Evolutionary conservation across 2,329 filamentous ascomycete species (phyloP), one percentile per base, ranked within the genome.

Genomic region (Fusarium palustre): DNA sequence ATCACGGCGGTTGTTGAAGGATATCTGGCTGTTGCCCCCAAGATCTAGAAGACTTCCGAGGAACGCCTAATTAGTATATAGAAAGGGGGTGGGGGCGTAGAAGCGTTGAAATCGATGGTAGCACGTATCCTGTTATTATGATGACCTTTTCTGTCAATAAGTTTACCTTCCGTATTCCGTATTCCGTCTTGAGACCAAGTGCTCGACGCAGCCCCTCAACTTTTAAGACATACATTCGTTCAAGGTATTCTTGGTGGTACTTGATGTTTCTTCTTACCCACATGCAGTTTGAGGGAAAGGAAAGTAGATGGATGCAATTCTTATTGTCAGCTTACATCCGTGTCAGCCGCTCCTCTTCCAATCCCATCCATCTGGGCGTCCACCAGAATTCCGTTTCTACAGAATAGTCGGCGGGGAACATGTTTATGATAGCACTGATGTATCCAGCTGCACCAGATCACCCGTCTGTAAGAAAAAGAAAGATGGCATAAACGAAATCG

Each of bases 1-100:
- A 89, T 99, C 73, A 86, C 84, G 54, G 93, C 94, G 2, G 93
- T 97, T 16, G 87, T 91, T 1, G 88, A 90, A 52, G 93, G 93
- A 0, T 96, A 92, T 77, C 81, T 92, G 63, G 84, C 84, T 13
- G 83, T 82, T 3, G 80, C 68, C 6, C 73, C 85, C 63, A 90
- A 88, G 78, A 87, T 87, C 12, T 87, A 74, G 59, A n/a, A 8
- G 5, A 24, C 34, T 30, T 47, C 38, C 24, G 41, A 43, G 38
- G 31, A 22, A 24, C 18, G 24, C 12, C 9, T 33, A 38, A 7
- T 36, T 22, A 47, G 12, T 46, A 31, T 49, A 58, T 48, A 52
- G 30, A 42, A 39, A 34, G 20, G 12, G 11, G 42, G 20, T 10
- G 11, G 42, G 49, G 38, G 25, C 13, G 56, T 50, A 56, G 54